Evolutionary conservation across 2,329 filamentous ascomycete genomes (phyloP), one percentile per base, ranked within the genome.

Genomic region (Claviceps paspali): DNA sequence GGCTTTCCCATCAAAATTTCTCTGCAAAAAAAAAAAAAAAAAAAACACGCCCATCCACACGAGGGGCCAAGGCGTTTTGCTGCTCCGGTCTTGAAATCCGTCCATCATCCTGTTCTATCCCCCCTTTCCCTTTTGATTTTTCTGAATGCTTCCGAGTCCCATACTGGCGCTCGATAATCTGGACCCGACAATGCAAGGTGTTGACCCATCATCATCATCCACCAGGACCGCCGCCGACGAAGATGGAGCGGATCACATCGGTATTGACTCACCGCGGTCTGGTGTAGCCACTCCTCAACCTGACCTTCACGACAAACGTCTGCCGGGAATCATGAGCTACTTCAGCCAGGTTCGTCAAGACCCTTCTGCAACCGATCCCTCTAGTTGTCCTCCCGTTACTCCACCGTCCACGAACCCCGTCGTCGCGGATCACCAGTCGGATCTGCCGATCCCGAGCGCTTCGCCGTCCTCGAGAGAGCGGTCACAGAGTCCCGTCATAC

Each of bases 321-420:
- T 93, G 56, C 91, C 91, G 49, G 84, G 86, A 58, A 93, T 96
- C 67, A 81, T 91, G 73, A 92, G 81, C 70, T 95, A 91, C 71
- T 94, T 96, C 73, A 82, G 81, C 68, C 91, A 98, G 88, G 91
- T 98, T 93, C 79, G 91, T 95, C 73, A 74, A 70, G 76, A 73
- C 68, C 76, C 78, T 77, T 71, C 73, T 70, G 57, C 61, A 62
- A 66, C 49, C 55, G 57, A 45, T 39, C 35, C 45, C 39, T 43
- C 43, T 45, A 48, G 44, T 42, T 45, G 42, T 45, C 48, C 43
- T 44, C 57, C 60, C 59, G 51, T 56, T 57, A 48, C 59, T 52
- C 53, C 52, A 55, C 50, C 46, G 51, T 55, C 56, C 51, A 59
- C 58, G 50, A 58, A 43, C 44, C 39, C 46, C 45, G 39, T 46